Evolutionary conservation across 768 basidiomycete species (phyloP).

Genomic region (Trametes cubensis): DNA sequence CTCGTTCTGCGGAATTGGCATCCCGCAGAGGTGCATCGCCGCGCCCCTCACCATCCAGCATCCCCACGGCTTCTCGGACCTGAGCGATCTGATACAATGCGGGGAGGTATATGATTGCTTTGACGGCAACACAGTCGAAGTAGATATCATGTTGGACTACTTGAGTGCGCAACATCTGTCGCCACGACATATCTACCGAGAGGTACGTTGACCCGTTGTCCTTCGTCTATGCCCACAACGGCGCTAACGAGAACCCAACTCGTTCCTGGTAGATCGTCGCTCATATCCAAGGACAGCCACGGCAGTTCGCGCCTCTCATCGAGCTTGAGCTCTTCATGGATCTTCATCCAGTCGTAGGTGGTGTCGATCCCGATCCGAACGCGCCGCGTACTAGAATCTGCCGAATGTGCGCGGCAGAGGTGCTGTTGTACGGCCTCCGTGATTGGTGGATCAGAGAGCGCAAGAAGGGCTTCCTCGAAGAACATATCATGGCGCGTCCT

Average conservation of each 20-base stretch:
- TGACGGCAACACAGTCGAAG: conserved; percentile 75
- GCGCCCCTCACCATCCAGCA: conserved; percentile 58
- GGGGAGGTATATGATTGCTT: conserved; percentile 80
- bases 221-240: not conserved
- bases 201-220: conserved; percentile 47
- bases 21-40: conserved; percentile 74
- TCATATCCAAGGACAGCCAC: conserved; percentile 60
- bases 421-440: conserved; percentile 72
- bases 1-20: conserved; percentile 79
- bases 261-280: conserved; percentile 55
- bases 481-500: conserved; percentile 54
- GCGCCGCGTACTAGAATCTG: conserved; percentile 67
- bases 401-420: conserved; percentile 72
- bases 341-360: conserved; percentile 59
- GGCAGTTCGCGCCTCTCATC: conserved; percentile 65
- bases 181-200: conserved; percentile 75
- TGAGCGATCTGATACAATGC: conserved; percentile 78
- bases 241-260: not conserved
- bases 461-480: conserved; percentile 65
- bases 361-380: conserved; percentile 56
- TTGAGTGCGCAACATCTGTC: conserved; percentile 60
- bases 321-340: conserved; percentile 74
- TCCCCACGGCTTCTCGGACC: conserved; percentile 66
- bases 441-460: conserved; percentile 87
- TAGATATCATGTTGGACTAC: conserved; percentile 85